Percentiles rank a stretch among this genome's conserved stretches.
Evolutionary conservation across 345 rosid species (phyloP).

Genomic region (Psidium guajava): DNA sequence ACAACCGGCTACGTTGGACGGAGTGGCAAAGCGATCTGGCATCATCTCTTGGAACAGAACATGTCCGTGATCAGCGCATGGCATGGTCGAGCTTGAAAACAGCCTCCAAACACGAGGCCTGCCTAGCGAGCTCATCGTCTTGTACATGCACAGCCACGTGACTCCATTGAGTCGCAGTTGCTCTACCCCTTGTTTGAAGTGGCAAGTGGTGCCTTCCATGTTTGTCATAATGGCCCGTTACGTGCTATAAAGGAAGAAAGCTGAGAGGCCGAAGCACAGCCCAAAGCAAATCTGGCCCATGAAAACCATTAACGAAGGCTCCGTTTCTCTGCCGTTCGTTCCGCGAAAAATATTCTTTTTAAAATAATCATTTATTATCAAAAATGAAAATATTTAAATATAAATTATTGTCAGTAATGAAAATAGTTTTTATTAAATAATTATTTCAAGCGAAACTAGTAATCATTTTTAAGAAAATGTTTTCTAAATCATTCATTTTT

Average conservation of each 20-base stretch:
- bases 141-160: background rate
- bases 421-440: no score
- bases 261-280: background rate
- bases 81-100: background rate
- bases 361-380: no score
- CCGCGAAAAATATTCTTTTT: no score
- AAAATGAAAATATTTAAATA: no score
- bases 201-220: background rate
- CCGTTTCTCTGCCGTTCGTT: no score
- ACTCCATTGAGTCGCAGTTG: background rate
- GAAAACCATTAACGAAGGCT: background rate
- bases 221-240: background rate
- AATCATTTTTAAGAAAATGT: no score
- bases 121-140: background rate
- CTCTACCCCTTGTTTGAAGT: background rate
- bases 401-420: no score
- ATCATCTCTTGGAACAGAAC: background rate
- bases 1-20: background rate
- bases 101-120: background rate
- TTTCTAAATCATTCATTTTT: no score
- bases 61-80: background rate
- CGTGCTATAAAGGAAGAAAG: background rate
- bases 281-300: background rate
- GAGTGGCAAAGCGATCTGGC: background rate
- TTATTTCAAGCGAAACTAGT: no score